Evolutionary conservation across 371 early-diverging fungal genomes (phyloP), one percentile per base, ranked within the genome.

Genomic region (Massospora cicadina): DNA sequence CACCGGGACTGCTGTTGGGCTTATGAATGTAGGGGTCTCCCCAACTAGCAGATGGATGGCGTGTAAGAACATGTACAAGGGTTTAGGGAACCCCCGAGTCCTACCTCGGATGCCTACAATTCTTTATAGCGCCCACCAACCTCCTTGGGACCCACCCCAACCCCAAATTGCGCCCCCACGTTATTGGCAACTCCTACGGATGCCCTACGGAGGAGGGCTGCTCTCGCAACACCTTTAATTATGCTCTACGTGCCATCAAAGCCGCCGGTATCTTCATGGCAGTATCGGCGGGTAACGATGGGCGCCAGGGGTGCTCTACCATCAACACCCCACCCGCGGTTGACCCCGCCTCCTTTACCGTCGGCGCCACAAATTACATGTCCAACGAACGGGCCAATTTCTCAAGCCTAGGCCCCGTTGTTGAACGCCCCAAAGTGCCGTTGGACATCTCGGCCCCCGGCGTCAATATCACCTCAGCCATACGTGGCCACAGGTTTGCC

Each of bases 391-490:
- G 60, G 13, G 25, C 60, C 30, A 13, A 21, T 2, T 60, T 60
- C 30, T 60, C 60, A 10, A 28, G 28, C 17, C 17, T 60, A 3
- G 60, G 60, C 30, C 60, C 60, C 27, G 60, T 60, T 23, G 7
- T 10, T 12, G 28, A 28, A 17, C 25, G 60, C 17, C 17, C 60
- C 3, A n/a, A 57, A 10, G 13, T 1, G 2, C 30, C 60, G 2
- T 3, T 59, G 12, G 60, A 62, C 43, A 17, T 62, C 25, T 73
- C 70, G 72, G 72, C 33, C 66, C 71, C 67, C 65, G 76, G 54
- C 72, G 60, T 62, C 26, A 63, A 60, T 69, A 72, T 25, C 68
- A 72, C 67, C 67, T 74, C n/a, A 57, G 71, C 63, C 72, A 58
- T 69, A 71, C 24, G 7, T 17, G 63, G 63, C 10, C 17, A 27